Conservation (phyloP, 2,329 filamentous ascomycete genomes). For the Claviceps africana region DNA sequence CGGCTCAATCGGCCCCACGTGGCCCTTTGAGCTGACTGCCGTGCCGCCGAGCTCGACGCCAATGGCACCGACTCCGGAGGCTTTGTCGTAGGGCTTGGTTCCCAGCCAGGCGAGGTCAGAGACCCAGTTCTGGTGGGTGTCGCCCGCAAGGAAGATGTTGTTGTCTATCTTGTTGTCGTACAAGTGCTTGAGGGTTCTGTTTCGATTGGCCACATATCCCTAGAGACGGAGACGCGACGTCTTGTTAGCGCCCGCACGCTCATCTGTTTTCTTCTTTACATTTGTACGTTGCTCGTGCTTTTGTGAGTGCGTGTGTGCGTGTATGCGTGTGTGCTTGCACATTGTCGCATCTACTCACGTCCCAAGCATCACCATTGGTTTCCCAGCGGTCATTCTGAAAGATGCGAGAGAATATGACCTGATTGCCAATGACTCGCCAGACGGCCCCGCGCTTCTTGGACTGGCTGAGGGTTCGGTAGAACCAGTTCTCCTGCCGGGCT, state of each 20-base stretch:
- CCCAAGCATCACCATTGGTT: conserved; percentile 22
- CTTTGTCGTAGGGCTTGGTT: conserved; percentile 35
- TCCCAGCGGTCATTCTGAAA: conserved; percentile 16
- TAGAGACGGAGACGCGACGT: conserved; percentile 4
- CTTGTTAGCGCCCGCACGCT: neutral
- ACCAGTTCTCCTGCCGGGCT: conserved; percentile 59
- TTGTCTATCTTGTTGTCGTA: conserved; percentile 56
- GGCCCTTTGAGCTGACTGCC: conserved; percentile 47
- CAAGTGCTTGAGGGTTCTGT: conserved; percentile 53
- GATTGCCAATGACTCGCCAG: conserved; percentile 60
- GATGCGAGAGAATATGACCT: conserved; percentile 51
- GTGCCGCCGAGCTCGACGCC: conserved; percentile 54
- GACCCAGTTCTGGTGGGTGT: conserved; percentile 53
- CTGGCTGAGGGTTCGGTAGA: conserved; percentile 44
- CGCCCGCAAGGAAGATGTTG: conserved; percentile 59
- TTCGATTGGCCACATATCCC: conserved; percentile 56
- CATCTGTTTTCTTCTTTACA: neutral
- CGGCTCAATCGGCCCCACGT: conserved; percentile 44
- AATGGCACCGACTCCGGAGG: conserved; percentile 39
- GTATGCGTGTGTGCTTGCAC: neutral
- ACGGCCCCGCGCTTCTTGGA: conserved; percentile 50
- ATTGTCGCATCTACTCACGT: conserved; percentile 13
- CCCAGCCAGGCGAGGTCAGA: conserved; percentile 44
- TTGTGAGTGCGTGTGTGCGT: neutral
- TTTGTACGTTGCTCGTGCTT: neutral